Evolutionary conservation across 768 basidiomycete genomes (phyloP), one percentile per base, ranked within the genome.

Genomic region (Hydnomerulius pinastri): DNA sequence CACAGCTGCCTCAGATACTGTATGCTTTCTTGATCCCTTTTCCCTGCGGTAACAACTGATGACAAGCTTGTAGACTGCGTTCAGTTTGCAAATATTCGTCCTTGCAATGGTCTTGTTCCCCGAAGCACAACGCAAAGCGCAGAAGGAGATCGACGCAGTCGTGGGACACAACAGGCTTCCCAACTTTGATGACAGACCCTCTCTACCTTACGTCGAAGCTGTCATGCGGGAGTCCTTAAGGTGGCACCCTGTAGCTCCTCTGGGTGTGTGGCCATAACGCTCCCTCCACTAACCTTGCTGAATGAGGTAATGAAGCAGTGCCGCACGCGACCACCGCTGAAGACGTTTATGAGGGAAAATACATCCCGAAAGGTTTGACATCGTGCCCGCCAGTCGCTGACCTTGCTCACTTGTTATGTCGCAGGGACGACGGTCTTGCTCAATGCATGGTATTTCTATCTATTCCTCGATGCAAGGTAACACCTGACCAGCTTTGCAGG

Each of bases 31-130:
- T 47, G 29, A 8, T 25, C 36, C 10, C 13, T 12, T 43, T 12
- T 9, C 36, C 23, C 41, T 18, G 6, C 11, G 4, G 21, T 32
- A 41, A 5, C n/a, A 46, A 21, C 33, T 54, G 10, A 57, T 15
- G 11, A 25, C 2, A 27, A 18, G 1, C 30, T 35, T 36, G 15
- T 17, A 66, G 64, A 67, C 65, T 18, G 55, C 63, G 8, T 47
- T 38, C 15, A 53, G 38, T 13, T 41, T 65, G 40, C 41, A 51
- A 0, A 47, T 64, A 11, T 63, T 67, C 45, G 21, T 67, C n/a
- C 66, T 67, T 12, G 54, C 61, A 9, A 66, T 66, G 65, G 54
- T 62, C 28, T 44, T 66, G 41, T 61, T 55, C n/a, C 66, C 65
- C 4, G 61, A 59, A 15, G 57, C 33, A 4, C 63, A 61, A 37